These are phyloP conservation scores for Helenozyma rhizophorensis DNA, from an alignment of 805 yeast genomes.

Conservation along the genomic window DNA sequence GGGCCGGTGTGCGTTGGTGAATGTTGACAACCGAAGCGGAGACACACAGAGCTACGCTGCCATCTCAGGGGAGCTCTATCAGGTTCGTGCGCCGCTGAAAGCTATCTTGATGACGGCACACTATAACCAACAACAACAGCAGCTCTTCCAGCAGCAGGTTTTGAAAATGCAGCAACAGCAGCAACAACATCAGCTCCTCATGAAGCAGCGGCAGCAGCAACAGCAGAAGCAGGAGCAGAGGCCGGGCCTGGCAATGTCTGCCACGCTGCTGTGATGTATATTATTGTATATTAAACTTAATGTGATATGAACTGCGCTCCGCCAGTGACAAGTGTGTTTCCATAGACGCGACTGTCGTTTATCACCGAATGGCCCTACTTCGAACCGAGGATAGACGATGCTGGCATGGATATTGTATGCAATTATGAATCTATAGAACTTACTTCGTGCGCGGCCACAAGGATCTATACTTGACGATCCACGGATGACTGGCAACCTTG, in stretches of 20 bases:
- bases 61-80: constrained; percentile 53
- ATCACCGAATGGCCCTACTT: too few species aligned
- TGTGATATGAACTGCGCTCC: too few species aligned
- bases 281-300: constrained; percentile 1
- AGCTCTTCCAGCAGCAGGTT: constrained; percentile 41
- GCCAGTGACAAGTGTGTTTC: too few species aligned
- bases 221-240: constrained; percentile 76
- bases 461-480: constrained; percentile 67
- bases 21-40: constrained; percentile 44
- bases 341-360: too few species aligned
- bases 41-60: constrained; percentile 47
- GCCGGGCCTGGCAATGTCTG: constrained; percentile 1
- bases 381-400: too few species aligned
- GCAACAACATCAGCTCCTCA: constrained; percentile 31
- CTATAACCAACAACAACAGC: constrained; percentile 39
- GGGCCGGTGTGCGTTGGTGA: constrained; percentile 74
- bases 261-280: constrained; percentile 1
- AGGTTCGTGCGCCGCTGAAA: constrained; percentile 44
- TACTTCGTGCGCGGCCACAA: constrained; percentile 49
- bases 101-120: constrained; percentile 41
- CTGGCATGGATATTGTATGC: too few species aligned
- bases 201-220: constrained; percentile 64
- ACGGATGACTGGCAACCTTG: constrained; percentile 72
- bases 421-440: too few species aligned
- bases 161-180: constrained; percentile 37